Evolutionary conservation across 164 flowering plant species (phyloP).

Genomic region (Umbilicus rupestris): DNA sequence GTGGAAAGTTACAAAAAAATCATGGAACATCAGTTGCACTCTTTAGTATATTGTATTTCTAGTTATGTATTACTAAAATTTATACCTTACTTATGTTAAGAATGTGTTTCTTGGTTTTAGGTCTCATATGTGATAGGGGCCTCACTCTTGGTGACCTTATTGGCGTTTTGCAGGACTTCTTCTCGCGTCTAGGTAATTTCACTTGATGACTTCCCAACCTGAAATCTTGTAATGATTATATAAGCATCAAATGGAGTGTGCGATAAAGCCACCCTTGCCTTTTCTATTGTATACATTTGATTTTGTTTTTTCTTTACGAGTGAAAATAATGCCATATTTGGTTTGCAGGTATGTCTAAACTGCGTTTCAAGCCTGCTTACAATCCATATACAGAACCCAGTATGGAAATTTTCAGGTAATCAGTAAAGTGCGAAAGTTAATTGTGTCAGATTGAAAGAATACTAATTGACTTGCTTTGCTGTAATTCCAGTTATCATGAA

Average conservation of each 20-base stretch:
- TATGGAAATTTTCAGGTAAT: conserved; percentile 95
- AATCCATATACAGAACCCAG: conserved; percentile 98
- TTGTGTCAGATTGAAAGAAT: neutral
- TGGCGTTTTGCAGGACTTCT: conserved; percentile 81
- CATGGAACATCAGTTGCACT: neutral
- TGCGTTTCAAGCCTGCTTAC: conserved; percentile 90
- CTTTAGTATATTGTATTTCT: neutral
- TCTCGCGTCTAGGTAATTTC: conserved; percentile 64
- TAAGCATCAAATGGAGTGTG: neutral
- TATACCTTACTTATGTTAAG: conserved; percentile 7
- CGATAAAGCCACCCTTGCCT: too few species aligned
- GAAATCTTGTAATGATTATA: neutral
- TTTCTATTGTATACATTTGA: neutral
- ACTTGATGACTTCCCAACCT: too few species aligned
- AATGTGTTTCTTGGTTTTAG: conserved; percentile 31
- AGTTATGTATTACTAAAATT: neutral
- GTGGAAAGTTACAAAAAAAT: too few species aligned
- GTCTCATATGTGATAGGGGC: conserved; percentile 83
- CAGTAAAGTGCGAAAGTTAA: neutral
- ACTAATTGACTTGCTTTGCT: conserved; percentile 3
- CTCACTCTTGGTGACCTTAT: conserved; percentile 83
- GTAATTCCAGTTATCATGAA: conserved; percentile 65
- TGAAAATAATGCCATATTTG: neutral
- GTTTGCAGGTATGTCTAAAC: conserved; percentile 69
- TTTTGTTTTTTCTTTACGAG: neutral